Evolutionary conservation across 176 grass and related monocot genomes (phyloP).

Genomic region (Cymbopogon citratus): DNA sequence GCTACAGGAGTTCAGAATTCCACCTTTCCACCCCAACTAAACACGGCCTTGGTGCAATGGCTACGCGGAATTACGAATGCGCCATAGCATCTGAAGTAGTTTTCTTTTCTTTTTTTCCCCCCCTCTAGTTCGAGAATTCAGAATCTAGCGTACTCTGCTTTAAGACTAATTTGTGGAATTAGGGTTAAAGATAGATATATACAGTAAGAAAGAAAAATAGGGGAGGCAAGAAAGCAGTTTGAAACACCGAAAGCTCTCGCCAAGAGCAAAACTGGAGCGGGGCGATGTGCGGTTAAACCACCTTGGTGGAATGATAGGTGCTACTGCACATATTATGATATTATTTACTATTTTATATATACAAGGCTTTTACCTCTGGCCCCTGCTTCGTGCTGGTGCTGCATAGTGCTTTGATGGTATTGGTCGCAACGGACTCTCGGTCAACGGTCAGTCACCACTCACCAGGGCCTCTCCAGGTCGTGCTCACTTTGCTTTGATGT

Average conservation of each 20-base stretch:
- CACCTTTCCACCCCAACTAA: too few relatives aligned
- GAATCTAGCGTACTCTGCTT: background rate
- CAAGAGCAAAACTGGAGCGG: background rate
- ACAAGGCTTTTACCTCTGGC: background rate
- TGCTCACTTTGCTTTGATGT: background rate
- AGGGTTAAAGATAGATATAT: background rate
- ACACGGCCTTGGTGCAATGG: background rate
- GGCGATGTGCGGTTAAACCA: background rate
- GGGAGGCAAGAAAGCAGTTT: background rate
- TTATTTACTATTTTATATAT: background rate
- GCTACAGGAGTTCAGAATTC: too few relatives aligned
- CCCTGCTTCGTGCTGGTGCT: too few relatives aligned
- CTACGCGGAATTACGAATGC: background rate
- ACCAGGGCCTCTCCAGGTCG: background rate
- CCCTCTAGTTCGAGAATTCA: background rate
- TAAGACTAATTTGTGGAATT: background rate
- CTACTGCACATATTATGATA: background rate
- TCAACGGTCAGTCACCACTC: background rate
- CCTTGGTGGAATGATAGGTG: slow-evolving; percentile 10
- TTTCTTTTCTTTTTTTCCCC: background rate
- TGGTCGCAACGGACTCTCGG: background rate
- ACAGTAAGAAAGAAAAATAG: background rate
- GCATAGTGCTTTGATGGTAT: too few relatives aligned
- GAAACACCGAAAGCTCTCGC: background rate
- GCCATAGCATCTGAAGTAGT: background rate